phyloP scores from a whole-genome alignment of 2,329 filamentous ascomycete species.

The Phoma sp. region DNA sequence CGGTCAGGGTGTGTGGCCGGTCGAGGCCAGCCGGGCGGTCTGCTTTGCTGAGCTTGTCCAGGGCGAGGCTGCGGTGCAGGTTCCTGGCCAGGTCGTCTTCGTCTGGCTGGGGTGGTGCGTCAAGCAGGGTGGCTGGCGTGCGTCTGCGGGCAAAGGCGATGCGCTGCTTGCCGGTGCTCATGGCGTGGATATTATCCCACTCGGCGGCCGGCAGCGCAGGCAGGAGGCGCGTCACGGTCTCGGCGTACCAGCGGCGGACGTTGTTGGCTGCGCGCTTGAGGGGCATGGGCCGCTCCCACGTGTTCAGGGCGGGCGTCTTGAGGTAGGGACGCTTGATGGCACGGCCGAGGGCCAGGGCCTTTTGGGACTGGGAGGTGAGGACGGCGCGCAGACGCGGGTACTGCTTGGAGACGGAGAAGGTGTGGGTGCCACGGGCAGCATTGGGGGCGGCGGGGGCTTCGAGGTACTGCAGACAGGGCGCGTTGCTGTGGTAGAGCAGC shows the following conservation, averaged over 20 bases:
- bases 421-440: constrained; percentile 17
- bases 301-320: constrained; percentile 52
- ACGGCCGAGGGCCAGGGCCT: constrained; percentile 25
- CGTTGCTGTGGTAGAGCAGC: constrained; percentile 45
- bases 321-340: constrained; percentile 34
- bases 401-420: constrained; percentile 38
- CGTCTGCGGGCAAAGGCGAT: constrained; percentile 35
- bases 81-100: constrained; percentile 11
- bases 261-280: constrained; percentile 52
- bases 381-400: constrained; percentile 41
- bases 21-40: constrained; percentile 29
- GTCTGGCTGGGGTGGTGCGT: background rate
- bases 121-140: constrained; percentile 8
- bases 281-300: constrained; percentile 56
- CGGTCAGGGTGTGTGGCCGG: constrained; percentile 48
- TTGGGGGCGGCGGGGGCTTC: constrained; percentile 31
- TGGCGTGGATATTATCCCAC: constrained; percentile 51
- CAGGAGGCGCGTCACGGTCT: constrained; percentile 50
- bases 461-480: constrained; percentile 39
- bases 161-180: constrained; percentile 45
- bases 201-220: constrained; percentile 55
- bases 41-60: constrained; percentile 37
- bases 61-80: constrained; percentile 26
- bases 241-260: constrained; percentile 52
- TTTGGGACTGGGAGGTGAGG: constrained; percentile 33